Conservation (phyloP, 192 early-diverging fungal species). For the Backusella mclennaniae region DNA sequence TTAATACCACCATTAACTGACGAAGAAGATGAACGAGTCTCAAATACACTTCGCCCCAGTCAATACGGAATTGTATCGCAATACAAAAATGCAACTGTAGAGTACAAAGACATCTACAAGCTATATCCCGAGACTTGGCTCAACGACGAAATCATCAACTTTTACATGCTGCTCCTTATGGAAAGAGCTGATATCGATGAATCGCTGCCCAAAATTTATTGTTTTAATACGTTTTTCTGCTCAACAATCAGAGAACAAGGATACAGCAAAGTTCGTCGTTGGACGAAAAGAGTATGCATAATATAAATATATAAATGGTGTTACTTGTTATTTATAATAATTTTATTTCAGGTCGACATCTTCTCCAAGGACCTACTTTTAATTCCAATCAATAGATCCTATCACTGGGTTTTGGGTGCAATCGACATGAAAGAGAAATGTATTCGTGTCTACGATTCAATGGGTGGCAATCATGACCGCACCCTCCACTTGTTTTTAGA, state of each 20-base stretch:
- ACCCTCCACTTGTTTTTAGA: conserved; percentile 57
- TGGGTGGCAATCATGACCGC: conserved; percentile 61
- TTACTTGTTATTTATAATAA: background rate
- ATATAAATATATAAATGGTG: too few species aligned
- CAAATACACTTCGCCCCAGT: background rate
- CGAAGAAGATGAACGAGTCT: conserved; percentile 6
- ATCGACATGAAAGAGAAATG: conserved; percentile 53
- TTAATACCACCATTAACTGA: background rate
- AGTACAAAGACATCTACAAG: conserved; percentile 64
- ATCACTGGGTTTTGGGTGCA: conserved; percentile 44
- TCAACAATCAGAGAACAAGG: conserved; percentile 64
- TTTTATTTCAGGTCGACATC: conserved; percentile 48
- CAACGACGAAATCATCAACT: conserved; percentile 96
- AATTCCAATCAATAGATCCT: conserved; percentile 77
- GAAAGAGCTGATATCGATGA: conserved; percentile 49
- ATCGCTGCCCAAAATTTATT: conserved; percentile 65
- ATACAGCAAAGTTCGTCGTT: conserved; percentile 71
- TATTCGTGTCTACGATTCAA: conserved; percentile 82
- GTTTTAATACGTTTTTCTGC: conserved; percentile 94
- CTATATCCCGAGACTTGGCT: conserved; percentile 78
- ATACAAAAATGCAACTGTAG: conserved; percentile 22
- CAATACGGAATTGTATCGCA: background rate
- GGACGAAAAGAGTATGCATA: conserved; percentile 66
- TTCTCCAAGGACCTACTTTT: conserved; percentile 79
- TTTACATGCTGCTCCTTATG: conserved; percentile 80